Evolutionary conservation across 441 rosid species (phyloP).

Genomic region (Omphalea diandra): DNA sequence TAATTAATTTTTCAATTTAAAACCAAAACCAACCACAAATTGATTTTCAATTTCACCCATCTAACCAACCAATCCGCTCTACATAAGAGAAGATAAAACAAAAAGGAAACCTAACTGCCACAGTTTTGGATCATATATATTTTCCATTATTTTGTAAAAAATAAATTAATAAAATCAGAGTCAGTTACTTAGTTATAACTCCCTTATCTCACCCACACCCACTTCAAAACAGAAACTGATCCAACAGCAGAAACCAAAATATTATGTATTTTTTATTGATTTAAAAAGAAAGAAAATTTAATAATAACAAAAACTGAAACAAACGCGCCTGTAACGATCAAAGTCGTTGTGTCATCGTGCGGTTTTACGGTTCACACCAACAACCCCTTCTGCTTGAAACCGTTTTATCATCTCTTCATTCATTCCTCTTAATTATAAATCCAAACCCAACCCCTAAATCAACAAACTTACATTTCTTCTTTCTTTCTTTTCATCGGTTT

Average conservation of each 20-base stretch:
- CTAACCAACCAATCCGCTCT: too few relatives aligned
- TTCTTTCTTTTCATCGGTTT: neutral
- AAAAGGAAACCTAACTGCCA: slow-evolving; percentile 4
- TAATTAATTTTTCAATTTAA: too few relatives aligned
- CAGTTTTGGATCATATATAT: slow-evolving; percentile 10
- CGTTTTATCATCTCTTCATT: slow-evolving; percentile 6
- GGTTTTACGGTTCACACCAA: slow-evolving; percentile 52
- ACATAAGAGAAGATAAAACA: neutral
- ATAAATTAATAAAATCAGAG: neutral
- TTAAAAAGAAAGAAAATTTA: neutral
- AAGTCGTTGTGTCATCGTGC: slow-evolving; percentile 39
- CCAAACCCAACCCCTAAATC: neutral
- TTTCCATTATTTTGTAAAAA: too few relatives aligned
- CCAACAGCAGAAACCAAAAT: neutral
- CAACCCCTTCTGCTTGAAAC: slow-evolving; percentile 27
- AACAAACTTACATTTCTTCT: neutral
- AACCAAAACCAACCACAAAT: too few relatives aligned
- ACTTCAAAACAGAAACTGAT: slow-evolving; percentile 24
- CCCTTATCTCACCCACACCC: slow-evolving; percentile 17
- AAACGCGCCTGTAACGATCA: slow-evolving; percentile 33
- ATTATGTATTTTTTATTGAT: neutral
- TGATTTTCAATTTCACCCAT: too few relatives aligned
- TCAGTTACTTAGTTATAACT: slow-evolving; percentile 32
- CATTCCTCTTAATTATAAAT: neutral
- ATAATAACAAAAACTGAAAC: slow-evolving; percentile 17